Percentiles rank a stretch among this genome's conserved stretches.
Evolutionary conservation across 805 yeast species (phyloP).

Genomic region (Monosporozyma yasuniensis): DNA sequence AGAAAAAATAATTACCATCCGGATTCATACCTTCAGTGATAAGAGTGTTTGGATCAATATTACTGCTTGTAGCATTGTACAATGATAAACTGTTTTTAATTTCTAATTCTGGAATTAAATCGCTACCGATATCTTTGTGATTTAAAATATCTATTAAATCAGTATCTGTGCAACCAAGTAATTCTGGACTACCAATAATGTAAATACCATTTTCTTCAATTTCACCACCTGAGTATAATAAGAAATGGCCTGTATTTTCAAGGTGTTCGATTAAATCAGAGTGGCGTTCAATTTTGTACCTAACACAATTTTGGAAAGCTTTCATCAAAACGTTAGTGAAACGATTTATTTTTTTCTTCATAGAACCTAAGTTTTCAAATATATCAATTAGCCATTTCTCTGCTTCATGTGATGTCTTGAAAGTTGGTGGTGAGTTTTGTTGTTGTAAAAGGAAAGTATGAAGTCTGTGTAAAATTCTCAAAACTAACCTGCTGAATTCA

Average conservation of each 20-base stretch:
- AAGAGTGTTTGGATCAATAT: neutral
- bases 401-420: slow-evolving; percentile 34
- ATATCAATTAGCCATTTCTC: slow-evolving; percentile 61
- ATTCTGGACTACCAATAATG: slow-evolving; percentile 57
- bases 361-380: slow-evolving; percentile 61
- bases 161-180: slow-evolving; percentile 32
- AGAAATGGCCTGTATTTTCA: slow-evolving; percentile 59
- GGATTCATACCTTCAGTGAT: slow-evolving; percentile 4
- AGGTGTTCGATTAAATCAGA: slow-evolving; percentile 48
- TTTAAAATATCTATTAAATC: slow-evolving; percentile 39
- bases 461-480: slow-evolving; percentile 59
- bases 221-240: slow-evolving; percentile 60
- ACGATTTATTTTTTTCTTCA: slow-evolving; percentile 75
- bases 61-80: slow-evolving; percentile 14
- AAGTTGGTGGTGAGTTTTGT: slow-evolving; percentile 48
- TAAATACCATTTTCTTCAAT: slow-evolving; percentile 71
- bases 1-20: slow-evolving; percentile 4
- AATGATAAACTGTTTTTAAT: slow-evolving; percentile 22
- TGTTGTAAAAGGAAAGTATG: slow-evolving; percentile 66
- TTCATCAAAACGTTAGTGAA: slow-evolving; percentile 60
- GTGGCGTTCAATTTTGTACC: slow-evolving; percentile 46
- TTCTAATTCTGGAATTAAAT: slow-evolving; percentile 30
- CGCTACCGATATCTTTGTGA: slow-evolving; percentile 45
- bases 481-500: slow-evolving; percentile 56
- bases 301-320: slow-evolving; percentile 65